phyloP scores from a whole-genome alignment of 768 basidiomycete species.

The Obba rivulosa region DNA sequence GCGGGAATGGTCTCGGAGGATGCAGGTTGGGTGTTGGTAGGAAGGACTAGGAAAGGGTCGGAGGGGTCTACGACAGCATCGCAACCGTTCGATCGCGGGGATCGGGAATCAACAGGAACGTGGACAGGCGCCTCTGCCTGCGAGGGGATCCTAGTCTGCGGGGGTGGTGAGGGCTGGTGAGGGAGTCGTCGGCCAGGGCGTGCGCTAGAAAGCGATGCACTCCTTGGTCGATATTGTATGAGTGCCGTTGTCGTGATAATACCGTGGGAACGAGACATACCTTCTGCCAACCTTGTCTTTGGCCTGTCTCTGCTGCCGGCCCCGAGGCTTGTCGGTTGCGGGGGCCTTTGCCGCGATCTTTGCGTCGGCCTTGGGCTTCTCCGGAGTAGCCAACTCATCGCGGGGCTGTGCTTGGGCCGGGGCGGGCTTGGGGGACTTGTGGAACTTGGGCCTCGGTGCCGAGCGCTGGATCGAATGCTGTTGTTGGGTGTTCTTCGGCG shows the following conservation, averaged over 20 bases:
- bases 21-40: constrained; percentile 27
- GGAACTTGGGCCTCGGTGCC: constrained; percentile 33
- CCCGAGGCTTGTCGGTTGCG: constrained; percentile 19
- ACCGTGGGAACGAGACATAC: constrained; percentile 24
- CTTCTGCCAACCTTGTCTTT: constrained; percentile 41
- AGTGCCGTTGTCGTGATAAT: constrained; percentile 12
- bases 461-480: constrained; percentile 26
- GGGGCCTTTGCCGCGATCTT: neutral
- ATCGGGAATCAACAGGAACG: constrained; percentile 20
- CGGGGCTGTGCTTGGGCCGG: constrained; percentile 22
- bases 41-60: constrained; percentile 48
- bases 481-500: constrained; percentile 27
- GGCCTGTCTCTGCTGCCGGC: constrained; percentile 31
- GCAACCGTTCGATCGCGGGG: constrained; percentile 11
- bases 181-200: constrained; percentile 43
- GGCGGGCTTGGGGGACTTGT: constrained; percentile 20
- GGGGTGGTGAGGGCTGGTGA: constrained; percentile 63
- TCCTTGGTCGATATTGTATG: constrained; percentile 28
- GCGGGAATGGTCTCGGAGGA: constrained; percentile 26
- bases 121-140: constrained; percentile 51
- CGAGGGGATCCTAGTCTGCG: constrained; percentile 40
- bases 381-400: constrained; percentile 21
- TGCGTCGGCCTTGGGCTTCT: constrained; percentile 24
- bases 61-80: constrained; percentile 29
- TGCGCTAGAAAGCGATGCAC: constrained; percentile 37